Conservation (phyloP, 768 basidiomycete genomes). For the Mycena olivaceomarginata region DNA sequence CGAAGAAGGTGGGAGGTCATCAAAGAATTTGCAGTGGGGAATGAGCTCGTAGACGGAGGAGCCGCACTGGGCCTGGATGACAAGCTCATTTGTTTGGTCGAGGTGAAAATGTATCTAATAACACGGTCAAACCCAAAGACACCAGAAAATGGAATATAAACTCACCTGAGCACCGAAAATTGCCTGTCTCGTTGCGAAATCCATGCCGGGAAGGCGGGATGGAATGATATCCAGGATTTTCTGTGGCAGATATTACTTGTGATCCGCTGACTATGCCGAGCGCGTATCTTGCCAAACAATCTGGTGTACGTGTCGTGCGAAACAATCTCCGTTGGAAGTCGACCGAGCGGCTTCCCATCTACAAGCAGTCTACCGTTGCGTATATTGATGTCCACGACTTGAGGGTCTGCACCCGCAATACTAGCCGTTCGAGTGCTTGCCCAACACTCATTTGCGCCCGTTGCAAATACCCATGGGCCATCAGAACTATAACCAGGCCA, state of each 20-base stretch:
- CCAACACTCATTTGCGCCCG: conserved; percentile 51
- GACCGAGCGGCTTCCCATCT: conserved; percentile 61
- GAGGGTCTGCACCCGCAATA: conserved; percentile 39
- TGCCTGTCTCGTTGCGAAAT: conserved; percentile 51
- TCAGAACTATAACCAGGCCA: conserved; percentile 55
- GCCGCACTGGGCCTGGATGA: conserved; percentile 53
- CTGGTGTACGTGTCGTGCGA: conserved; percentile 56
- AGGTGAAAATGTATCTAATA: conserved; percentile 57
- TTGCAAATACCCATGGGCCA: conserved; percentile 16
- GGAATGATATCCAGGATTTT: conserved; percentile 60
- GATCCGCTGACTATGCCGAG: background rate
- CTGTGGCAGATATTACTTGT: conserved; percentile 37
- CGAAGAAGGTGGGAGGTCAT: conserved; percentile 54
- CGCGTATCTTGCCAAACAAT: conserved; percentile 60
- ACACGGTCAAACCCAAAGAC: conserved; percentile 24
- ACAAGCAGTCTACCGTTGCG: conserved; percentile 64
- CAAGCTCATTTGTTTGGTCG: conserved; percentile 42
- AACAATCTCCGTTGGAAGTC: conserved; percentile 57
- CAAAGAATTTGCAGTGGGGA: conserved; percentile 50
- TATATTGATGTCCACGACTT: conserved; percentile 61
- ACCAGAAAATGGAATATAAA: background rate
- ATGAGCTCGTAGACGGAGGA: conserved; percentile 56
- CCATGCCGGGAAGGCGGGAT: conserved; percentile 55
- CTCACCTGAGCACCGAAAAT: conserved; percentile 49
- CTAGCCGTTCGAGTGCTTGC: conserved; percentile 46